phyloP scores from a whole-genome alignment of 306 rosid genomes.

The Ammopiptanthus mongolicus region DNA sequence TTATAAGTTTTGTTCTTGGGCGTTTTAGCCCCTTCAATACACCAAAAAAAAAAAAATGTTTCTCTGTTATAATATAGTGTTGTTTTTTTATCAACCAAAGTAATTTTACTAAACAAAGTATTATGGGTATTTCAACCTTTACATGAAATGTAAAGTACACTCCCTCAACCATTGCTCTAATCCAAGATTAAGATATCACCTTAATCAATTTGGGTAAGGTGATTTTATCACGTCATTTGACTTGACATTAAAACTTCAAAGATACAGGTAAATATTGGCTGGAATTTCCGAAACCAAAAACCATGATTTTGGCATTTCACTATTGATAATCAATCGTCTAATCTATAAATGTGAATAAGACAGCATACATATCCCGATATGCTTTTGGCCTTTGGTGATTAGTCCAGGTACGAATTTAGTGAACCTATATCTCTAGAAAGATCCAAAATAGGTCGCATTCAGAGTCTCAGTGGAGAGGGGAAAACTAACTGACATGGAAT shows the following conservation, averaged over 20 bases:
- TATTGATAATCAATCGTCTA: not conserved
- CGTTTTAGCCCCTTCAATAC: too few species aligned
- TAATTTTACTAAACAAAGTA: too few species aligned
- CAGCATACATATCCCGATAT: not conserved
- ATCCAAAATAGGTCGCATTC: conserved; percentile 18
- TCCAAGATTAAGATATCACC: too few species aligned
- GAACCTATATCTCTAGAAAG: not conserved
- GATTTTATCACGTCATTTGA: too few species aligned
- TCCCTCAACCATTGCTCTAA: too few species aligned
- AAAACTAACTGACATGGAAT: conserved; percentile 1
- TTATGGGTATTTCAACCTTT: too few species aligned
- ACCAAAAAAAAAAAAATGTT: too few species aligned
- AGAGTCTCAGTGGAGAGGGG: conserved; percentile 1
- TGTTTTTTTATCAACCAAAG: too few species aligned
- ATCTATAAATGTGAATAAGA: not conserved
- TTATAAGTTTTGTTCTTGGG: too few species aligned
- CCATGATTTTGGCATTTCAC: not conserved
- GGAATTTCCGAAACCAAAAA: not conserved
- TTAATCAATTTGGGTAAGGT: too few species aligned
- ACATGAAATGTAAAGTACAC: too few species aligned
- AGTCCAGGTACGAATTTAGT: not conserved
- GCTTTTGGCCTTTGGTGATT: not conserved
- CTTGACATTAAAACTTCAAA: not conserved
- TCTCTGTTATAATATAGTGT: too few species aligned
- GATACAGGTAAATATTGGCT: not conserved